Percentiles rank a stretch among this genome's conserved stretches.
Evolutionary conservation across 2,329 filamentous ascomycete genomes (phyloP).

Genomic region (Trichoderma breve): DNA sequence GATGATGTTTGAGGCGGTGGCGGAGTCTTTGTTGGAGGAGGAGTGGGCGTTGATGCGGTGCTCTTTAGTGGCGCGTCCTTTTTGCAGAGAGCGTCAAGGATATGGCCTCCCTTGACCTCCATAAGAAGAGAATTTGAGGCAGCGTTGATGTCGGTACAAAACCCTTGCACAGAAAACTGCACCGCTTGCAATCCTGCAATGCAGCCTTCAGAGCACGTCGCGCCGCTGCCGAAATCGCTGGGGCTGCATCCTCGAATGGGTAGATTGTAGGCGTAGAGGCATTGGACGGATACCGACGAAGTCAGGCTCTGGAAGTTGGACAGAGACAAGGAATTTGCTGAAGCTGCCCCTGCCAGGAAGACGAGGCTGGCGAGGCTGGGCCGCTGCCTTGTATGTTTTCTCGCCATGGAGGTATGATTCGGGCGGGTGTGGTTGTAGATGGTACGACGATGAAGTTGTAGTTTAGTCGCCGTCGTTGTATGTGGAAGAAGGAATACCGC

Average conservation of each 20-base stretch:
- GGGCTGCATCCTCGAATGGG: slow-evolving; percentile 39
- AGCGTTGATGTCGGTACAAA: slow-evolving; percentile 15
- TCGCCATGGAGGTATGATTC: not conserved
- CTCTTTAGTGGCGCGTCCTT: not conserved
- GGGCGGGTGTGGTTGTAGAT: not conserved
- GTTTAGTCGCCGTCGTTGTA: not conserved
- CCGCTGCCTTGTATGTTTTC: not conserved
- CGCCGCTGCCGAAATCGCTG: slow-evolving; percentile 36
- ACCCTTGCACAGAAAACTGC: slow-evolving; percentile 29
- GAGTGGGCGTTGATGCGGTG: not conserved
- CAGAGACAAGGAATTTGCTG: slow-evolving; percentile 32
- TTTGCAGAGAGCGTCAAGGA: not conserved
- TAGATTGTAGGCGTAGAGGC: slow-evolving; percentile 43
- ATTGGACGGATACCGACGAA: slow-evolving; percentile 36
- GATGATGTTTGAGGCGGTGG: not conserved
- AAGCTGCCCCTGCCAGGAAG: slow-evolving; percentile 25
- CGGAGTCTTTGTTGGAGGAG: not conserved
- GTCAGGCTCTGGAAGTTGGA: slow-evolving; percentile 42
- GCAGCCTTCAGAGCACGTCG: slow-evolving; percentile 40
- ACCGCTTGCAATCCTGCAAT: slow-evolving; percentile 29
- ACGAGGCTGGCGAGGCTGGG: slow-evolving; percentile 7
- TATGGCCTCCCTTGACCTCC: not conserved
- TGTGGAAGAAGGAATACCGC: not conserved
- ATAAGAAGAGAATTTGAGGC: slow-evolving; percentile 16
- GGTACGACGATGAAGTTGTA: not conserved